phyloP scores from a whole-genome alignment of 176 grass and related monocot species.

The Aegilops bicornis region DNA sequence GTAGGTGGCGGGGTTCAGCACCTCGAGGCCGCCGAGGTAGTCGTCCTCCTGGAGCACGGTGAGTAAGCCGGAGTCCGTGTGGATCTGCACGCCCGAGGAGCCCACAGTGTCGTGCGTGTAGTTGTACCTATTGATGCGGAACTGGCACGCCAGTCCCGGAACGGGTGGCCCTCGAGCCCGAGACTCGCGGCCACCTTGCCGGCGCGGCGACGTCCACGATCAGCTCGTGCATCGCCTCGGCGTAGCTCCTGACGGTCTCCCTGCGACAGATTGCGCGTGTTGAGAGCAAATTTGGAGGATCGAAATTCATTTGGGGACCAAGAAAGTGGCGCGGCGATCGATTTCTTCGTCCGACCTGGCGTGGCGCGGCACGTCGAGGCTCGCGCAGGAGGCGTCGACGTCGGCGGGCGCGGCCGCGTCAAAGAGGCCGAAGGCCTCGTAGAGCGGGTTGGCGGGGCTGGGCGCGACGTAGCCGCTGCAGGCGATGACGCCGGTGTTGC shows the following conservation, averaged over 20 bases:
- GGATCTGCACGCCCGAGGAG: constrained; percentile 60
- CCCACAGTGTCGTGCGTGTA: constrained; percentile 61
- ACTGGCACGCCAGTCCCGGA: constrained; percentile 73
- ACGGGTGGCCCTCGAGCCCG: constrained; percentile 38
- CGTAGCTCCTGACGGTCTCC: constrained; percentile 50
- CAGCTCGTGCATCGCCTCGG: constrained; percentile 45
- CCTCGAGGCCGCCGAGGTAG: constrained; percentile 69
- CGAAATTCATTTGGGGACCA: too few species aligned
- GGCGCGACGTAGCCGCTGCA: constrained; percentile 67
- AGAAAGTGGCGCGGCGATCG: too few species aligned
- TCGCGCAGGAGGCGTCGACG: constrained; percentile 61
- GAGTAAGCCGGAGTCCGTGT: constrained; percentile 76
- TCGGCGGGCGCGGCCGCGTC: constrained; percentile 45
- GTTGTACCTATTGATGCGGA: constrained; percentile 79
- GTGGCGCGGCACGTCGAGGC: constrained; percentile 49
- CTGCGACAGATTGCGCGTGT: not conserved
- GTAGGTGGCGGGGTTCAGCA: constrained; percentile 42
- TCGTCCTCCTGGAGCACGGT: constrained; percentile 82
- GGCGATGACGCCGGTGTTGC: constrained; percentile 51
- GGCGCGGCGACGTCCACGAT: constrained; percentile 41
- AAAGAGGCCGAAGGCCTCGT: constrained; percentile 63
- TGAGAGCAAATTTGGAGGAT: not conserved
- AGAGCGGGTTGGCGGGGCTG: constrained; percentile 56
- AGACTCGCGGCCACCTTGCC: constrained; percentile 54
- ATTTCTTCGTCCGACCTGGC: constrained; percentile 24